Conservation (phyloP, 768 basidiomycete genomes). For the Trametes gibbosa region DNA sequence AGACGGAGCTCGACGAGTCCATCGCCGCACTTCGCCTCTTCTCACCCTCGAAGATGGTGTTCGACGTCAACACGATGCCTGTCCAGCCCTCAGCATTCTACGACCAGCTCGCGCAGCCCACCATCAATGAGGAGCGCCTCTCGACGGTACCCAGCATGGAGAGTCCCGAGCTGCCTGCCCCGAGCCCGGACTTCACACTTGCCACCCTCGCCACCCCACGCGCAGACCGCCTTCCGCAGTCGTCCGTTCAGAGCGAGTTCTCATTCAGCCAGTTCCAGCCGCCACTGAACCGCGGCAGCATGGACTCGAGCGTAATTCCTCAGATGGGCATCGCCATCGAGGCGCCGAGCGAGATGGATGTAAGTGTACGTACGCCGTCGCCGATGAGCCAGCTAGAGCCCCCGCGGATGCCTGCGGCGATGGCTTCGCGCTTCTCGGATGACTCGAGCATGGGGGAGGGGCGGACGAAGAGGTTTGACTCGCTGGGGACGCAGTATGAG, state of each 20-base stretch:
- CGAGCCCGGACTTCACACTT: constrained; percentile 10
- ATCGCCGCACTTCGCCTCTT: constrained; percentile 57
- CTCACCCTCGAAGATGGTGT: constrained; percentile 15
- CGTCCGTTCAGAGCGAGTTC: constrained; percentile 45
- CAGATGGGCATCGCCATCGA: not conserved
- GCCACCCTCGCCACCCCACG: constrained; percentile 9
- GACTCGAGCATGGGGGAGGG: constrained; percentile 14
- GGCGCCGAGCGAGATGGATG: not conserved
- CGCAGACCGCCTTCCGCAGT: constrained; percentile 2
- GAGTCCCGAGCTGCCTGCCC: constrained; percentile 2
- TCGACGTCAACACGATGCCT: constrained; percentile 27
- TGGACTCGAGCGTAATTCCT: constrained; percentile 15
- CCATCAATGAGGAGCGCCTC: not conserved
- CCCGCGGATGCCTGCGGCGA: constrained; percentile 27
- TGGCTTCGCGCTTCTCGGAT: constrained; percentile 23
- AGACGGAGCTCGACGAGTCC: constrained; percentile 60
- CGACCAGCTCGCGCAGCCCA: not conserved
- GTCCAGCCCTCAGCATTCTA: constrained; percentile 3
- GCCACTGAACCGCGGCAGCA: constrained; percentile 35
- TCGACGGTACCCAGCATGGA: constrained; percentile 1
- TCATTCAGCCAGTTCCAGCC: constrained; percentile 70
- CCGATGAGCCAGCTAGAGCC: constrained; percentile 11
- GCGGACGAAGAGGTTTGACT: constrained; percentile 28
- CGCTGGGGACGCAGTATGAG: constrained; percentile 59
- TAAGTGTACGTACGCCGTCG: not conserved